Evolutionary conservation across 495 filamentous ascomycete species (phyloP), one percentile per base, ranked within the genome.

Genomic region (Neurospora discreta): DNA sequence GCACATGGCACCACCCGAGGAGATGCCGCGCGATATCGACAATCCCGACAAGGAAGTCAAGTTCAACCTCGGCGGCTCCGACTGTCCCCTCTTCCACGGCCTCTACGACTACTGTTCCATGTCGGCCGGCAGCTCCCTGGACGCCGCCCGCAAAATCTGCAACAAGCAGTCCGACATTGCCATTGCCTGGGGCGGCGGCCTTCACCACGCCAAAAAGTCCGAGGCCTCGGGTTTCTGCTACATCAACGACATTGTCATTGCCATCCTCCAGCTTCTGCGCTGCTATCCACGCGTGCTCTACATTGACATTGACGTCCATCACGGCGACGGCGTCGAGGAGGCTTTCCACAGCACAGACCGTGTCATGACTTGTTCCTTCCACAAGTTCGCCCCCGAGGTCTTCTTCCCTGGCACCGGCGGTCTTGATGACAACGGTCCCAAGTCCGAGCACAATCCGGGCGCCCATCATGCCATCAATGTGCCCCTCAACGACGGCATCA

Each of bases 211-310:
- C 39, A 98, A 99, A 80, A 95, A 97, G 81, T 93, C 92, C 73
- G 96, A 98, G 82, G 95, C 95, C 33, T 94, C 91, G 77, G 95
- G 95, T 18, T 99, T 99, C 82, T 99, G 95, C 82, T 99, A 99
- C 79, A 92, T 99, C 75, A 99, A 99, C 80, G 95, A 99, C 78
- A 99, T 99, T 71, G 95, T 98, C 69, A 89, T 99, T 20, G 95
- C 93, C 70, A 97, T 99, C 74, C 89, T 99, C 38, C 93, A 99
- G 80, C 88, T 98, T n/a, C 86, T 99, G 26, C 91, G 95, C 70
- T 93, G 92, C 85, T 94, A 97, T 74, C 91, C 94, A 75, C 89
- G 95, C 72, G 95, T 99, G 9, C 87, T 99, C 36, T 99, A 99
- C 81, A 92, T 99, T 74, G 95, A 99, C 79, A 98, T 99, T 75